Base-by-base conservation (phyloP, 768 basidiomycete genomes). In the Termitomyces sp. region DNA sequence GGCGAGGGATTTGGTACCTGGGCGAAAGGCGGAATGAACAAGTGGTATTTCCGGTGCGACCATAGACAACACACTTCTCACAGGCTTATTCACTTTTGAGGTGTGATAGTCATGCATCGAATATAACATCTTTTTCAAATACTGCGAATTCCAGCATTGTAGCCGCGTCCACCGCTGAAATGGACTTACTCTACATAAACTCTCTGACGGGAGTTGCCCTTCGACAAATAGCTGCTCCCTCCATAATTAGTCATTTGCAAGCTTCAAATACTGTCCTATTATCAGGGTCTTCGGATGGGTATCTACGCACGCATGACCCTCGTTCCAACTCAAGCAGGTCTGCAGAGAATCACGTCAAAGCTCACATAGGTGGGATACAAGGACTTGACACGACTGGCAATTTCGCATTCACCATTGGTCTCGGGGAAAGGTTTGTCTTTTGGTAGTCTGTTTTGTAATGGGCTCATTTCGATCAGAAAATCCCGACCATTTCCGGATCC, bases 401-500 rank as follows among this genome's bases (percentile, higher is more conserved):
- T 70, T 83, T 86, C 61, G 80, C 90, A 39, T 92, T 90, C 65
- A 92, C 91, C 7, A 91, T 94, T 63, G 95, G 95, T 13, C 88
- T 88, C 72, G 88, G 88, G 3, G 79, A 92, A 72, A 87, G 92
- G 94, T 93, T 59, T 44, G 36, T 34, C 43, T 46, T n/a, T 41
- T 29, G 18, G 7, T 37, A 18, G 8, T 18, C n/a, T 53, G 3
- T 22, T 4, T 42, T 50, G n/a, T 6, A 49, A n/a, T 56, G 5
- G 32, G 13, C 42, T 47, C 8, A 39, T 52, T 14, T 22, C 12
- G 29, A 20, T 58, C 65, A 97, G 95, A 69, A 92, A 91, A 71
- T 86, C 88, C 7, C 86, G 89, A 47, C 93, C 95, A 5, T 82
- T 88, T 55, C 90, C 92, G 0, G 96, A 98, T 68, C 92, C 94